These are phyloP conservation scores for Trametes gibbosa DNA, from an alignment of 768 basidiomycete genomes.

Conservation along the genomic window DNA sequence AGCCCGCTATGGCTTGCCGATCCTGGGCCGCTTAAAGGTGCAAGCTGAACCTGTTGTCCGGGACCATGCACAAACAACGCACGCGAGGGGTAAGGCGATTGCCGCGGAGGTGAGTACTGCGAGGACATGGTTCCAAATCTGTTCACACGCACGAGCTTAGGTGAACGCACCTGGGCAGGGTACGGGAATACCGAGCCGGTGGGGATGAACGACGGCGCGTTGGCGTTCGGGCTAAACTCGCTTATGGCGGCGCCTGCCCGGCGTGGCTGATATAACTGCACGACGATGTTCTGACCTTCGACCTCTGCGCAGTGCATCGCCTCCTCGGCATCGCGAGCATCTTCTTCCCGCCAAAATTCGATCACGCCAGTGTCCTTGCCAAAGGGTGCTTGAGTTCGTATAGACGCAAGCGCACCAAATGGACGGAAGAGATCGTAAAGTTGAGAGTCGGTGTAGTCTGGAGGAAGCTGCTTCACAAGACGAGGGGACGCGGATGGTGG, in stretches of 20 bases:
- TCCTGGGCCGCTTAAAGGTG: conserved; percentile 72
- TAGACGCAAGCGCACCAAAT: conserved; percentile 80
- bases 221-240: conserved; percentile 73
- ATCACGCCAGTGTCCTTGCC: conserved; percentile 76
- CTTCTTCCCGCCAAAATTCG: conserved; percentile 87
- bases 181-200: conserved; percentile 63
- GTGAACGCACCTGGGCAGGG: conserved; percentile 50
- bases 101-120: conserved; percentile 71
- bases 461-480: conserved; percentile 81
- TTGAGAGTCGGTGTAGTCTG: conserved; percentile 60
- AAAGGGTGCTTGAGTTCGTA: conserved; percentile 69
- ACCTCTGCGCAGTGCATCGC: conserved; percentile 82
- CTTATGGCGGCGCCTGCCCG: conserved; percentile 47
- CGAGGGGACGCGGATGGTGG: conserved; percentile 76
- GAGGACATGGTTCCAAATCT: neutral
- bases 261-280: conserved; percentile 73
- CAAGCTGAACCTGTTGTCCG: conserved; percentile 86
- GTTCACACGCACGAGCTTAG: neutral
- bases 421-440: conserved; percentile 85
- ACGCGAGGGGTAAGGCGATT: conserved; percentile 41
- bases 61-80: conserved; percentile 78
- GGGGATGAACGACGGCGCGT: conserved; percentile 76
- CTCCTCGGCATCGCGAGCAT: conserved; percentile 74
- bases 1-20: conserved; percentile 81
- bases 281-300: conserved; percentile 81